Evolutionary conservation across 2,329 filamentous ascomycete genomes (phyloP), one percentile per base, ranked within the genome.

Genomic region (Claviceps arundinis): DNA sequence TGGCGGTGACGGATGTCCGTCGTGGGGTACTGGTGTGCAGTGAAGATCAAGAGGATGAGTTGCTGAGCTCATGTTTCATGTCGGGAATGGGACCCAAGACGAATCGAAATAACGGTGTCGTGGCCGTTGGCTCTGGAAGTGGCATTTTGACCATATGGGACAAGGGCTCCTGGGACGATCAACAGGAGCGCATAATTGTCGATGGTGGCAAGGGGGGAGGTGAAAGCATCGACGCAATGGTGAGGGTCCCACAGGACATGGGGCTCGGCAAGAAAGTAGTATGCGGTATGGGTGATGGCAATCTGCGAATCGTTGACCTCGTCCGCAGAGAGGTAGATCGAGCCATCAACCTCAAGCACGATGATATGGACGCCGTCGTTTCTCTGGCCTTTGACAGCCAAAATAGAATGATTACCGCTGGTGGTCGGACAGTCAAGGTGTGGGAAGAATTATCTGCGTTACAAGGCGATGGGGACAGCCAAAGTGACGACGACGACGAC

Each of bases 101-200:
- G 56, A 75, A 78, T 55, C 70, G 76, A 40, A 84, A 81, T 60
- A 85, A 87, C 47, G 88, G 88, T 5, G 76, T 93, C 3, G 67
- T 93, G 2, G 87, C 89, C 0, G 85, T 87, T 38, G 88, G 87
- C 22, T 81, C 77, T 26, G 84, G 81, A 17, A 84, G 80, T 43
- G 93, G 93, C 3, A 81, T 96, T 1, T 66, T 97, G 56, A 96
- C 90, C 4, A 71, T 97, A 6, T 98, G 93, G 90, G 91, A 98
- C 67, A 85, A 85, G 58, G 91, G 91, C 1, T 81, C 87, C 1
- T 97, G 93, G 91, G 90, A 95, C 62, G 91, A 97, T 65, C 89
- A 95, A 65, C 87, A 94, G 59, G 89, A 95, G 69, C 80, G 89
- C 50, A 86, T 96, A 60, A 81, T 86, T 48, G 81, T 96, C 8